These are phyloP conservation scores for Clohesyomyces aquaticus DNA, from an alignment of 495 filamentous ascomycete genomes.

Conservation along the genomic window DNA sequence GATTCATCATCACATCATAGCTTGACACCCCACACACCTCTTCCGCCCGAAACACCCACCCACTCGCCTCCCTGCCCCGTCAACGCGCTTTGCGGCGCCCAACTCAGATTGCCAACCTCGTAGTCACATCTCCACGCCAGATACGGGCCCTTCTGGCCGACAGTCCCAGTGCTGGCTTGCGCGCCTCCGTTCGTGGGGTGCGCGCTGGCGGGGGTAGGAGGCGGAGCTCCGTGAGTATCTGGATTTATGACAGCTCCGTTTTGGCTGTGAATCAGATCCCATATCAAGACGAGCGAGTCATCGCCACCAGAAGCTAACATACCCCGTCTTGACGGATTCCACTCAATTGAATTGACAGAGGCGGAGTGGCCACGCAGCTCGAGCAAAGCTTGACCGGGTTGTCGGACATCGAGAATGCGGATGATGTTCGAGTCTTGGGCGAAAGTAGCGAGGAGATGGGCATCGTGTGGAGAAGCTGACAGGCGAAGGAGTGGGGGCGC, in stretches of 20 bases:
- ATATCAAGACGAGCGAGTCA: conserved; percentile 86
- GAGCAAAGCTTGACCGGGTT: conserved; percentile 91
- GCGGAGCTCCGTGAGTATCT: conserved; percentile 51
- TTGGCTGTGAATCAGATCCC: conserved; percentile 81
- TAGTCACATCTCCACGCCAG: conserved; percentile 94
- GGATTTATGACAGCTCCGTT: conserved; percentile 43
- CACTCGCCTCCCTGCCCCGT: conserved; percentile 83
- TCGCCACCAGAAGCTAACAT: conserved; percentile 91
- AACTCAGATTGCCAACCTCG: conserved; percentile 92
- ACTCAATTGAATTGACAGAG: conserved; percentile 88
- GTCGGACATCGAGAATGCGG: conserved; percentile 93
- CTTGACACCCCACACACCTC: conserved; percentile 88
- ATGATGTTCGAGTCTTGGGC: conserved; percentile 91
- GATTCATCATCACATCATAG: conserved; percentile 54
- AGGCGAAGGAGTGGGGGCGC: conserved; percentile 85
- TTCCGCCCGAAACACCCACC: conserved; percentile 89
- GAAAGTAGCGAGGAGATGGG: conserved; percentile 94
- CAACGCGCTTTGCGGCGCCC: conserved; percentile 79
- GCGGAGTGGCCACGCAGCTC: conserved; percentile 92
- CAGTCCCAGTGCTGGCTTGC: conserved; percentile 8
- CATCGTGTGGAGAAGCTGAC: conserved; percentile 93
- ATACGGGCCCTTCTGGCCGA: conserved; percentile 61
- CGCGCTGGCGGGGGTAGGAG: conserved; percentile 51
- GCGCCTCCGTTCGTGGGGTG: conserved; percentile 40
- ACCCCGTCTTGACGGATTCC: conserved; percentile 85